phyloP scores from a whole-genome alignment of 805 yeast genomes.

The Geotrichum ghanense region DNA sequence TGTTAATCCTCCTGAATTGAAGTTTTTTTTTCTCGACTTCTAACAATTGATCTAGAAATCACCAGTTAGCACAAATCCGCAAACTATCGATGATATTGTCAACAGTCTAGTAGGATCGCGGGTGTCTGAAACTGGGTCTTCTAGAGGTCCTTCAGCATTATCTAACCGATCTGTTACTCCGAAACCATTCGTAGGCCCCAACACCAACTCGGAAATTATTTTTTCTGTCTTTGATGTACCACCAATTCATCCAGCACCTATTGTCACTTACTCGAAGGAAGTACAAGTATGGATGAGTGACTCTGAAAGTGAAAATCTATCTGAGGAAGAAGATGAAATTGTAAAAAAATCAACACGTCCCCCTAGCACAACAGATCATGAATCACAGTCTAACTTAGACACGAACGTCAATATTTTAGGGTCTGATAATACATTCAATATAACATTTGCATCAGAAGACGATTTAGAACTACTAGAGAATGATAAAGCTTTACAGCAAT shows the following conservation, averaged over 20 bases:
- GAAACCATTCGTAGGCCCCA: constrained; percentile 1
- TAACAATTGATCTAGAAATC: background rate
- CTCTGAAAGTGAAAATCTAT: background rate
- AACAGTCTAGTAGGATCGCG: constrained; percentile 14
- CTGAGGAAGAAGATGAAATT: constrained; percentile 1
- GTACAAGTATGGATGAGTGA: constrained; percentile 16
- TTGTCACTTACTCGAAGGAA: constrained; percentile 19
- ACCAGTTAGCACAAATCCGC: constrained; percentile 5
- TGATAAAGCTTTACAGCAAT: constrained; percentile 8
- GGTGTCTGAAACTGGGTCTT: background rate
- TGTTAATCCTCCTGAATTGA: background rate
- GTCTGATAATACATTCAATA: constrained; percentile 3
- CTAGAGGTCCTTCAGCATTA: constrained; percentile 2
- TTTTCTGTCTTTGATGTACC: background rate
- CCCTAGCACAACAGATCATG: background rate
- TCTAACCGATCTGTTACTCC: constrained; percentile 5
- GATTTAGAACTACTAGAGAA: constrained; percentile 5
- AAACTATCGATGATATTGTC: constrained; percentile 20
- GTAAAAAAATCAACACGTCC: background rate
- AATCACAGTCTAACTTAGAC: background rate
- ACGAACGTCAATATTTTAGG: constrained; percentile 1
- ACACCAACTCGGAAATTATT: background rate
- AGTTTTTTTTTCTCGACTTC: background rate
- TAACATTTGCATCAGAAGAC: constrained; percentile 2
- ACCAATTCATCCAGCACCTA: constrained; percentile 3